Evolutionary conservation across 345 rosid species (phyloP), one percentile per base, ranked within the genome.

Genomic region (Melastoma malabathricum): DNA sequence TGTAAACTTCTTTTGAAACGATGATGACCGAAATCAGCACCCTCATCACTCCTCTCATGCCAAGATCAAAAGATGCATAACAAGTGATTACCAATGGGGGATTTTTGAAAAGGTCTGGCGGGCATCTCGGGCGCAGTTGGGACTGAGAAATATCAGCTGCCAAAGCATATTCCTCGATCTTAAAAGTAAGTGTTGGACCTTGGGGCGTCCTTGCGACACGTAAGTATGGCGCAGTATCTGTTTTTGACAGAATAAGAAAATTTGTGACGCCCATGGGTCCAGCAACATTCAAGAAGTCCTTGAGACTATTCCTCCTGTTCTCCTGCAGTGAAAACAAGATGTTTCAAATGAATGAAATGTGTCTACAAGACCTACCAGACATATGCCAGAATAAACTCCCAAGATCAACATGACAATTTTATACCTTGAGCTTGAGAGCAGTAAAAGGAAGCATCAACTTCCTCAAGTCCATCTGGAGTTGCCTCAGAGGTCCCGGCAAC

Each of bases 241-340:
- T 84, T 67, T 92, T 87, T 5, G 95, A 72, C 48, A 92, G 53
- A 27, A 87, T 81, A 60, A 92, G 95, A 56, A 92, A 87, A 72
- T 84, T 96, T 0, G 97, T 77, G 17, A 92, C 95, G 66, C 95
- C 97, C 98, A 92, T 87, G 18, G 96, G 97, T 29, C 97, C 95
- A 10, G 95, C 88, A 59, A 92, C 89, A 64, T 87, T 87, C 73
- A 87, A 64, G 61, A 82, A 87, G 64, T 86, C 97, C 50, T 65
- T 84, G 46, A 92, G 76, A 69, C 59, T 84, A 68, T 84, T 83
- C 63, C 95, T 66, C 59, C 73, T 92, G 76, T 84, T 87, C 78
- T 87, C 98, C 96, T 92, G 88, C 60, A 60, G 57, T 48, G 47
- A 54, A 18, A 31, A 45, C 10, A 2, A 45, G 51, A 17, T 47